Evolutionary conservation across 192 early-diverging fungal genomes (phyloP), one percentile per base, ranked within the genome.

Genomic region (Oehlia diaphana): DNA sequence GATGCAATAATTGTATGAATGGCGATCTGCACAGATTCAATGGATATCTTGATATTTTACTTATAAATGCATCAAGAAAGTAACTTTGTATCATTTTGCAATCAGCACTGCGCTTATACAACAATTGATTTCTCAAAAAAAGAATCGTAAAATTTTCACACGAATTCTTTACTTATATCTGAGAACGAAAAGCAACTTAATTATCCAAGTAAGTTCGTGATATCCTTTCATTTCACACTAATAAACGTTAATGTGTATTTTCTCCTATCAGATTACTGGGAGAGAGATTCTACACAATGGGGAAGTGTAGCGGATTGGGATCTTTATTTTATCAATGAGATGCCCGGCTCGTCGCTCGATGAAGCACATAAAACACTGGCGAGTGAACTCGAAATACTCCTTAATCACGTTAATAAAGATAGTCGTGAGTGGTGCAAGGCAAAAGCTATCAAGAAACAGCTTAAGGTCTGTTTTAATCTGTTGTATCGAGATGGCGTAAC

Each of bases 261-360:
- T n/a, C n/a, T n/a, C n/a, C n/a, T n/a, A n/a, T n/a, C n/a, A n/a
- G n/a, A n/a, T n/a, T n/a, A n/a, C n/a, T n/a, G n/a, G n/a, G n/a
- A n/a, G n/a, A n/a, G n/a, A n/a, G n/a, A n/a, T n/a, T n/a, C n/a
- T n/a, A n/a, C n/a, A n/a, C n/a, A n/a, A n/a, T n/a, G n/a, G n/a
- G n/a, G n/a, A n/a, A 65, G 62, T 5, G 70, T 73, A 26, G 72
- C 63, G 23, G 70, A 79, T 64, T 79, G 79, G 79, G 70, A 73
- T 47, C 49, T 79, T 14, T 73, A 79, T 73, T 73, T 79, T 70
- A 70, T 79, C 63, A 73, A 61, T 23, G 72, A 79, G 63, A 64
- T 79, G 49, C 79, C 79, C 12, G 62, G 62, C 8, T 14, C 0
- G 21, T 64, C 31, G 4, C 4, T 9, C 39, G 39, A 63, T n/a